Percentiles rank a stretch among this genome's conserved stretches.
These are phyloP conservation scores for Diophrys appendiculata DNA, from an alignment of 73 alveolate genomes.

Conservation along the genomic window DNA sequence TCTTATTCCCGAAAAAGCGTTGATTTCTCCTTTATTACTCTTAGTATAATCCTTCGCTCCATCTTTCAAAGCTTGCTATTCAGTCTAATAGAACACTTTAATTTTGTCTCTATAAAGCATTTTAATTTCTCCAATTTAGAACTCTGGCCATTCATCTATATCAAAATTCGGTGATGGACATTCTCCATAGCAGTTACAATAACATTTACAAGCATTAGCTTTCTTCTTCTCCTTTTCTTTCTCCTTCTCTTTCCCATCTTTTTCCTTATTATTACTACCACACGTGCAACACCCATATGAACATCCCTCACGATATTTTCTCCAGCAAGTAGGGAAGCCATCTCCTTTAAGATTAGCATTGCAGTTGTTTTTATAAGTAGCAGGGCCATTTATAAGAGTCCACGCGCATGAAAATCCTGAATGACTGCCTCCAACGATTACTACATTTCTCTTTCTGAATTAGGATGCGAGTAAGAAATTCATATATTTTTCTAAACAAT, in stretches of 20 bases:
- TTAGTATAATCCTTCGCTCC: slow-evolving; percentile 23
- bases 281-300: not conserved
- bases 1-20: slow-evolving; percentile 8
- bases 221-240: too few relatives aligned
- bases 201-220: not conserved
- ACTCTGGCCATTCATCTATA: not conserved
- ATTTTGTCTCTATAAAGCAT: slow-evolving; percentile 51
- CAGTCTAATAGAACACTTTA: slow-evolving; percentile 34
- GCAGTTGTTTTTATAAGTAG: slow-evolving; percentile 21
- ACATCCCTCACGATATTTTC: not conserved
- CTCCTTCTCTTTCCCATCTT: too few relatives aligned
- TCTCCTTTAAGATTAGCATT: not conserved
- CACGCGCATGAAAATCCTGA: slow-evolving; percentile 61
- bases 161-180: not conserved
- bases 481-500: not conserved
- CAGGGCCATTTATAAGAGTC: slow-evolving; percentile 56
- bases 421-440: slow-evolving; percentile 56
- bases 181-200: slow-evolving; percentile 1
- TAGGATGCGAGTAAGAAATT: not conserved
- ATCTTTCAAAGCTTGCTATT: slow-evolving; percentile 33
- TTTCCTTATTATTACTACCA: too few relatives aligned
- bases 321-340: not conserved
- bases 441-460: slow-evolving; percentile 21
- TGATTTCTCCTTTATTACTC: not conserved
- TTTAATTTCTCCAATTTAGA: slow-evolving; percentile 5